Evolutionary conservation across 2,329 filamentous ascomycete genomes (phyloP), one percentile per base, ranked within the genome.

Genomic region (Xylariaceae sp.): DNA sequence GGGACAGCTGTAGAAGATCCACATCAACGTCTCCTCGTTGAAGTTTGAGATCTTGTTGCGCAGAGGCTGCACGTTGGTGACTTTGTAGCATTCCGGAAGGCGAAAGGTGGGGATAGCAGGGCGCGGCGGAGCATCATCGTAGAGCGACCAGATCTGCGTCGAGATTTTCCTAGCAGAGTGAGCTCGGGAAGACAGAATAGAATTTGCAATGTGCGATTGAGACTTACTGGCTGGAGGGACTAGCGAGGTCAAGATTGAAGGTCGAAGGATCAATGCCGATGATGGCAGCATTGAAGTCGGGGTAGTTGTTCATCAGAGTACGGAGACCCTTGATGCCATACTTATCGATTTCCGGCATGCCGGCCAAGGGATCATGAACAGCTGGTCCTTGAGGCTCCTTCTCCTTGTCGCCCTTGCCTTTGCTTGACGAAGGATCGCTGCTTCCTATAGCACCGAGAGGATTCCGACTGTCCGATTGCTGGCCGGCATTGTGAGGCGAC

Each of bases 1-100:
- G 7, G 84, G 81, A 54, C 81, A 84, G 68, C 80, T 84, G 67
- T 87, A 87, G 63, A 87, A 87, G 58, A 87, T 87, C 77, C 81
- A 86, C 67, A 87, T 82, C 44, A 87, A 70, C 0, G 84, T 86
- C 68, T 87, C 84, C 57, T 87, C 84, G 59, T 86, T 86, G 68
- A 87, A 86, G 57, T 79, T 85, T 39, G 75, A 74, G 45, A 87
- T 83, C 67, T 87, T 87, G 60, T 76, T 82, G 55, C 86, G 82
- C 47, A 87, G 78, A 2, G 81, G 76, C 58, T 84, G 82, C 22
- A 86, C 82, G 55, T 87, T 87, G 55, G 78, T 83, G 33, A 87
- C 84, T 48, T 77, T 80, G 63, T 87, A 87, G 67, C 84, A 87
- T 42, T 87, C 84, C 0, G 84, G 84, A 31, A 87, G 69, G 12